Conservation (phyloP, 2,329 filamentous ascomycete species). For the Aspergillus sp. region DNA sequence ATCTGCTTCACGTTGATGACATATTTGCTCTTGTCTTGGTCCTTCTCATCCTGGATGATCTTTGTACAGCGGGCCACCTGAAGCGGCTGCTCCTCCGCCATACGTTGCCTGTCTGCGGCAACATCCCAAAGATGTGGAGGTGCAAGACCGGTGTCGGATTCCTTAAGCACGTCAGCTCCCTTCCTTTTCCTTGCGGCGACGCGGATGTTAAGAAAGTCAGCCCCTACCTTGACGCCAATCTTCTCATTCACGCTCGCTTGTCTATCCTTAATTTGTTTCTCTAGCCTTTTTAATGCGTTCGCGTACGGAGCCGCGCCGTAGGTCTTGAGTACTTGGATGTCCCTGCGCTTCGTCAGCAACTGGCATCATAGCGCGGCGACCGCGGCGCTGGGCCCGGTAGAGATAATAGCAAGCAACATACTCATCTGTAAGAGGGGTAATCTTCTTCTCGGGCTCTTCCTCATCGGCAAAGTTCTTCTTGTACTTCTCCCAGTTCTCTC, state of each 20-base stretch:
- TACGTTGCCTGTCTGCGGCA: constrained; percentile 94
- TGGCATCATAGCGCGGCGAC: constrained; percentile 16
- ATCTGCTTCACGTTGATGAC: constrained; percentile 99
- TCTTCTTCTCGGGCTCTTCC: constrained; percentile 99
- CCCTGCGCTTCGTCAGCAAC: constrained; percentile 58
- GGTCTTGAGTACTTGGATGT: constrained; percentile 98
- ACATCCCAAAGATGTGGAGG: constrained; percentile 99
- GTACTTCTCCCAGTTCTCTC: constrained; percentile 97
- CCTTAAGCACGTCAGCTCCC: constrained; percentile 58
- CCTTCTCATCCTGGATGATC: constrained; percentile 96
- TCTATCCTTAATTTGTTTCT: constrained; percentile 99
- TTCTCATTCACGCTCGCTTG: constrained; percentile 98
- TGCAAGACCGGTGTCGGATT: constrained; percentile 97
- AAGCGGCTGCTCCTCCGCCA: constrained; percentile 96
- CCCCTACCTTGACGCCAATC: constrained; percentile 64
- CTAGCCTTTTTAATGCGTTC: constrained; percentile 89
- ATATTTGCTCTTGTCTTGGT: constrained; percentile 98
- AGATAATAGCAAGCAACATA: constrained; percentile 48
- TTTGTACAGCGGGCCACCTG: constrained; percentile 98
- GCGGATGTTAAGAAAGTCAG: constrained; percentile 2
- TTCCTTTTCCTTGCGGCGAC: not conserved
- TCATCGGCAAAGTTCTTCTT: constrained; percentile 96
- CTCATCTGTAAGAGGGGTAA: constrained; percentile 95
- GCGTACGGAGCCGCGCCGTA: constrained; percentile 97
- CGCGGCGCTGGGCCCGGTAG: not conserved